Base-by-base conservation (phyloP, 2,329 filamentous ascomycete species). In the Paradendryphiella salina region DNA sequence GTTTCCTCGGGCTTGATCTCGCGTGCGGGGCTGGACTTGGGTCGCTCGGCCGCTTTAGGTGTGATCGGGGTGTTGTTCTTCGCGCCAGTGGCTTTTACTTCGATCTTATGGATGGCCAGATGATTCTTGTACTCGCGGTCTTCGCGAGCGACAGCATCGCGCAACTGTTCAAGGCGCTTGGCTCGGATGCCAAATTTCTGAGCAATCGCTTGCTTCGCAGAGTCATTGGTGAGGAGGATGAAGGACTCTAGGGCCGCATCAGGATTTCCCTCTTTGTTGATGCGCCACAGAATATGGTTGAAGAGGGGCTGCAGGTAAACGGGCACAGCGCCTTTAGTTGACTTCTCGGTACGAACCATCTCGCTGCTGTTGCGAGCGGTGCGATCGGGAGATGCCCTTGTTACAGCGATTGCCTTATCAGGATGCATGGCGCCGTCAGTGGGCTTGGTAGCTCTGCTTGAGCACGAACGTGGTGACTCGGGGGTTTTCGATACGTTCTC, bases 221-320 rank as follows among this genome's bases (percentile, higher is more conserved):
- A 64, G 52, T 80, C 77, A 54, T 80, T 80, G 45, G 77, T 80
- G 35, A 80, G 70, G 54, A 80, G 76, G 52, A 80, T 79, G 67
- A 78, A 80, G 6, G 76, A 76, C 54, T 78, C 77, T 4, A 79
- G 70, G 7, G 77, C 76, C 31, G 76, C 74, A 28, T 76, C 71
- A 1, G 76, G 76, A 50, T 79, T 76, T 8, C 68, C 64, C 50
- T 79, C 78, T 46, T 78, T 77, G 61, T 80, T 74, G 48, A 80
- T 76, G 58, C 76, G 74, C 78, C 78, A 80, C 6, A 80, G 63
- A 20, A 79, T 76, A 56, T 80, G 77, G 60, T 78, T 79, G 71
- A 80, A 79, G 26, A 80, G 72, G 4, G 77, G 75, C 51, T 75
- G 76, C 13, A 80, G 67, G 32, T 66, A 63, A 11, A 57, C 47